Evolutionary conservation across 1,284 basidiomycete genomes (phyloP), one percentile per base, ranked within the genome.

Genomic region (Naganishia albida): DNA sequence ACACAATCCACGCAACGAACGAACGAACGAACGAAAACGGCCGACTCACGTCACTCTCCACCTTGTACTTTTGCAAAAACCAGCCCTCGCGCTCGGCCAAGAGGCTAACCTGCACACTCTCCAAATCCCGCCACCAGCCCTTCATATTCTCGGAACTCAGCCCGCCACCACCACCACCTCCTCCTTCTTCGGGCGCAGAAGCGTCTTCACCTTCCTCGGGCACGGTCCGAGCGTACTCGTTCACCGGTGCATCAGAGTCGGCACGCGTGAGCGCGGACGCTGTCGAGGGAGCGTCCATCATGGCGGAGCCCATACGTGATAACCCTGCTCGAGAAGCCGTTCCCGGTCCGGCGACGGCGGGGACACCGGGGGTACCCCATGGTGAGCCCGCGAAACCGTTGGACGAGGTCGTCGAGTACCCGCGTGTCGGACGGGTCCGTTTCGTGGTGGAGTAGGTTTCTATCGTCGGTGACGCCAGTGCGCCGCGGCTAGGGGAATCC

Each of bases 51-150:
- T 90, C 88, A n/a, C 88, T 87, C 16, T 84, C 81, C 16, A 94
- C 81, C 70, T 88, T 86, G 75, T 93, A 94, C 13, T 91, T 93
- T 67, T 93, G 80, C 71, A 93, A 85, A 75, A 93, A 93, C 49
- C 78, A 80, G 13, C 92, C 92, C 75, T 93, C 90, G 72, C 89
- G 89, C 40, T 91, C 91, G 26, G 88, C 80, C 53, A 91, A 82
- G 38, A 80, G 71, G 53, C 82, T 84, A 34, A 95, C 85, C 53
- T 83, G 81, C 28, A 90, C 85, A 0, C 76, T 83, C 74, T 91
- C 89, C 73, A 90, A 85, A 68, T 83, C 87, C 77, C 85, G 89
- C 90, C 91, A 94, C 88, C 90, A 94, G 34, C 89, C 77, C 40
- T 50, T 55, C 62, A 56, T 57, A 38, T 50, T 51, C 60, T 44